Evolutionary conservation across 768 basidiomycete species (phyloP), one percentile per base, ranked within the genome.

Genomic region (Lactarius hatsudake): DNA sequence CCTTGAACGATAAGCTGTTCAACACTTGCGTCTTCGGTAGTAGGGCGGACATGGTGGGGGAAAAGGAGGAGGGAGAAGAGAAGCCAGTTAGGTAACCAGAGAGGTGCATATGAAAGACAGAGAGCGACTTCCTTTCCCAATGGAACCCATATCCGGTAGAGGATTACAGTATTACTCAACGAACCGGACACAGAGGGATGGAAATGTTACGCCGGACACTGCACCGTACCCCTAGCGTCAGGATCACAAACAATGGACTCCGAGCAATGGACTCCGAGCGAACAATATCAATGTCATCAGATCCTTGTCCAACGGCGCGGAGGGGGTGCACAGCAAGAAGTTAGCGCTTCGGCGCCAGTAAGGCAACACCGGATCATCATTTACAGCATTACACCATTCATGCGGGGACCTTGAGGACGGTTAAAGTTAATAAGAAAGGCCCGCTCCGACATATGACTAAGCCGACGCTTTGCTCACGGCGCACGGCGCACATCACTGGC

Each of bases 1-100:
- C 54, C 34, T 62, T 67, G 68, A 72, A 73, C 9, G 70, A 71
- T 18, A 20, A 34, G 36, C 69, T 69, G 34, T 65, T 62, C 36
- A 72, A 51, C 18, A 66, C 69, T 61, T 73, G 72, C n/a, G 72
- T 71, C 32, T 38, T 63, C 2, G 71, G 71, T 38, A 73, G 71
- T 38, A 73, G 61, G 32, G 48, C 43, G n/a, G 64, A 62, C 65
- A 67, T 71, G 59, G 5, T 42, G 36, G 45, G 36, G 57, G 40
- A 34, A 62, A 26, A 48, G 30, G 20, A 5, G 43, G 28, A 32
- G 30, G 43, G 30, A 9, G 18, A 28, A 7, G 36, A 12, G 34
- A 36, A 36, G 36, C 3, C 4, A 58, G 6, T 10, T 57, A 28
- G 56, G 30, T n/a, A 26, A 26, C 23, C 51, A 26, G 45, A 30